phyloP scores from a whole-genome alignment of 2,329 filamentous ascomycete genomes.

The Colletotrichum sp. region DNA sequence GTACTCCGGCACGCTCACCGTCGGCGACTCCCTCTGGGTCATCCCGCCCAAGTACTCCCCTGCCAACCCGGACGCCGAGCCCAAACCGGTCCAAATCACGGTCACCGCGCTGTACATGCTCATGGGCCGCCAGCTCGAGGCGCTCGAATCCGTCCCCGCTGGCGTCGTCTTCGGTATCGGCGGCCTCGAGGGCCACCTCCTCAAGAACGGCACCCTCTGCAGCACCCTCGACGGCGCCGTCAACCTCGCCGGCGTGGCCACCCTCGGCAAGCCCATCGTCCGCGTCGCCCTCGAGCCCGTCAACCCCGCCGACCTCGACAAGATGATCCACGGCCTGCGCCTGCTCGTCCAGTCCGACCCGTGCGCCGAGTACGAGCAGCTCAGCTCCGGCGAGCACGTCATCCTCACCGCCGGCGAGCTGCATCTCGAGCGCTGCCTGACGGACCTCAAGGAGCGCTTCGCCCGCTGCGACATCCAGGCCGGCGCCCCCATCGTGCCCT shows the following conservation, averaged over 20 bases:
- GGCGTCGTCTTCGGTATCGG: constrained; percentile 96
- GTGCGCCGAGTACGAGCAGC: constrained; percentile 93
- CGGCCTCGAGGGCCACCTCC: constrained; percentile 88
- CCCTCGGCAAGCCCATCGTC: constrained; percentile 88
- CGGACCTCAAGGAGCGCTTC: constrained; percentile 90
- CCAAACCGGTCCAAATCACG: constrained; percentile 80
- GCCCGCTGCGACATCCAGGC: constrained; percentile 94
- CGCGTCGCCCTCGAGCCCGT: constrained; percentile 93
- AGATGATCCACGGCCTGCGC: constrained; percentile 89
- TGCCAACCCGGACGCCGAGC: constrained; percentile 71
- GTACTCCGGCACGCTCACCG: constrained; percentile 87
- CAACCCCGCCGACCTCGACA: constrained; percentile 88
- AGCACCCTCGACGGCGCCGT: constrained; percentile 85
- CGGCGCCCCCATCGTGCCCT: constrained; percentile 93
- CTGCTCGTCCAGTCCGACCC: constrained; percentile 94
- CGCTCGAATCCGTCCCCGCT: constrained; percentile 83
- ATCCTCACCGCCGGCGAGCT: constrained; percentile 92
- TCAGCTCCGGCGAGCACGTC: constrained; percentile 93
- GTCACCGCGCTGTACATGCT: constrained; percentile 91
- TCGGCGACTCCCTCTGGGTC: constrained; percentile 91
- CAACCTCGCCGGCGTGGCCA: constrained; percentile 85
- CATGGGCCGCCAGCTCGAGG: constrained; percentile 90
- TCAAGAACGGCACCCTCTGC: constrained; percentile 94
- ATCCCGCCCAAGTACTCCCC: constrained; percentile 93
- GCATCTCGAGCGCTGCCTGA: constrained; percentile 91